Conservation (phyloP, 176 grass and related monocot genomes). For the Zea mays region Zm-B73-REFERENCE-NAM-5.0 NC_050097.1:40272001-40272500, state of each 20-base stretch:
- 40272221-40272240: conserved; percentile 25
- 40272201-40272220: conserved; percentile 27
- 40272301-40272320: background rate
- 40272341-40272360: background rate
- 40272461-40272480: no score
- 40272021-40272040: conserved; percentile 6
- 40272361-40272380: no score
- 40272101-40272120: conserved; percentile 32
- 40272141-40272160: conserved; percentile 25
- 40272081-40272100: conserved; percentile 17
- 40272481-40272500: no score
- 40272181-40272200: conserved; percentile 18
- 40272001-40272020: conserved; percentile 12
- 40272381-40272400: no score
- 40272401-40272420: no score
- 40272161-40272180: conserved; percentile 33
- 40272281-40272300: background rate
- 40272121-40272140: conserved; percentile 18
- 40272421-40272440: no score
- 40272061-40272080: conserved; percentile 28
- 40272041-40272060: conserved; percentile 5
- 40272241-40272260: conserved; percentile 7
- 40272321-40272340: background rate
- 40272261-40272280: background rate
- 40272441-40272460: no score